Evolutionary conservation across 768 basidiomycete genomes (phyloP).

Genomic region (Lyophyllum atratum): DNA sequence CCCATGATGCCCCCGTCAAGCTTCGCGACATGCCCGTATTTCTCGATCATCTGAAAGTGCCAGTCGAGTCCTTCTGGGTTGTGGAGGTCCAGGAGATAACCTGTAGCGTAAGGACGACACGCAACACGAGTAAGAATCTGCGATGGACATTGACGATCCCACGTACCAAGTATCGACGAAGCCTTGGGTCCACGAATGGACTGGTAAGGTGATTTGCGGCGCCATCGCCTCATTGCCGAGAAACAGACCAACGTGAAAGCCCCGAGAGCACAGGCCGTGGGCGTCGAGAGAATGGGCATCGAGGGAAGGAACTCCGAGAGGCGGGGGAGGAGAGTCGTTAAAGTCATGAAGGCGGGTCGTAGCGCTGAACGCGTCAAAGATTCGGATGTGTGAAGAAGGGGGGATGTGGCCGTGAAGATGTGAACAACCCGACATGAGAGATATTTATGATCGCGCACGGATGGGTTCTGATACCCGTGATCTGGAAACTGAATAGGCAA

Average conservation of each 20-base stretch:
- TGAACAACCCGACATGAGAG: too few relatives aligned
- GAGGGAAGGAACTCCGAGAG: neutral
- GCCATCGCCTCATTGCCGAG: neutral
- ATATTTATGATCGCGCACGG: too few relatives aligned
- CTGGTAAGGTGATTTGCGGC: slow-evolving; percentile 10
- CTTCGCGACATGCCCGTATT: slow-evolving; percentile 23
- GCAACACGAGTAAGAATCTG: too few relatives aligned
- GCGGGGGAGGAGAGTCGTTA: too few relatives aligned
- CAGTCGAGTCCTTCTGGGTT: slow-evolving; percentile 19
- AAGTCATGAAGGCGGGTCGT: too few relatives aligned
- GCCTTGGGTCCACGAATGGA: slow-evolving; percentile 14
- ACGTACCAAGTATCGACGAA: slow-evolving; percentile 16
- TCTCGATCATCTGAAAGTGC: slow-evolving; percentile 24
- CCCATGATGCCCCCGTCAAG: slow-evolving; percentile 20
- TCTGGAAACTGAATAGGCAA: too few relatives aligned
- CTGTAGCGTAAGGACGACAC: slow-evolving; percentile 9
- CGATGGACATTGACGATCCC: too few relatives aligned
- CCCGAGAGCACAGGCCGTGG: neutral
- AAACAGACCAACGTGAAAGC: neutral
- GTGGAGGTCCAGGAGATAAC: slow-evolving; percentile 23
- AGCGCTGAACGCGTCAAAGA: too few relatives aligned
- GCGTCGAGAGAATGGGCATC: neutral
- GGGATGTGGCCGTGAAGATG: too few relatives aligned
- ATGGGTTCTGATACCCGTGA: too few relatives aligned
- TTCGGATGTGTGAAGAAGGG: too few relatives aligned